Base-by-base conservation (phyloP, 1,284 basidiomycete genomes). In the Pseudomicrostroma phylloplanum region DNA sequence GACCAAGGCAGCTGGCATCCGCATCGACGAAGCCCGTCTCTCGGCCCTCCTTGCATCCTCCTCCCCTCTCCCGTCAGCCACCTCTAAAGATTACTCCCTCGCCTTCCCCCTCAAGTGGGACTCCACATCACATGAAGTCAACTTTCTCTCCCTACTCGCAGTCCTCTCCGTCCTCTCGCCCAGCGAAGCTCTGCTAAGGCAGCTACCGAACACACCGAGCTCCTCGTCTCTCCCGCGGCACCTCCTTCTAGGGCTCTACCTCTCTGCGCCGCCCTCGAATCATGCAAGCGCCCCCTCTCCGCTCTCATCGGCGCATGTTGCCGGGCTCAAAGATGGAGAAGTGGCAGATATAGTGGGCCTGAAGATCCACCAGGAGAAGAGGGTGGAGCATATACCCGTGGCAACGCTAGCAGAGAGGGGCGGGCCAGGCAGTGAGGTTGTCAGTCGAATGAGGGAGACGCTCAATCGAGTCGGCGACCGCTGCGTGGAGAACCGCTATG, bases 61-160 rank as follows among this genome's bases (percentile, higher is more conserved):
- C 51, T 54, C n/a, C 51, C 25, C 51, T 54, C 15, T 15, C 6
- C 21, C n/a, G 7, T 19, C 43, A 17, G 21, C 51, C 21, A 19
- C 51, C 51, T 54, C 51, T 15, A 19, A 25, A 7, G 51, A 54
- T 19, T 54, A 54, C 51, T 54, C 51, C 9, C 63, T 76, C 26
- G 51, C 59, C 2, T 72, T 77, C 54, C 75, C 75, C 6, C 65
- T 77, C 3, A 62, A 60, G 39, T 77, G 76, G 46, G 64, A 64
- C 25, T 66, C 65, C 4, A 56, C 64, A 19, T 49, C 48, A 0
- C 66, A 64, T 23, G 69, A 77, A 55, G 30, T 76, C 61, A 77
- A 76, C 56, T 74, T 76, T n/a, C 57, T 77, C 42, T 56, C 67
- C 42, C 62, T 72, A 43, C 62, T 77, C 40, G 57, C 73, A 1